Conservation (phyloP, 2,329 filamentous ascomycete species). For the Colletotrichum navitas region DNA sequence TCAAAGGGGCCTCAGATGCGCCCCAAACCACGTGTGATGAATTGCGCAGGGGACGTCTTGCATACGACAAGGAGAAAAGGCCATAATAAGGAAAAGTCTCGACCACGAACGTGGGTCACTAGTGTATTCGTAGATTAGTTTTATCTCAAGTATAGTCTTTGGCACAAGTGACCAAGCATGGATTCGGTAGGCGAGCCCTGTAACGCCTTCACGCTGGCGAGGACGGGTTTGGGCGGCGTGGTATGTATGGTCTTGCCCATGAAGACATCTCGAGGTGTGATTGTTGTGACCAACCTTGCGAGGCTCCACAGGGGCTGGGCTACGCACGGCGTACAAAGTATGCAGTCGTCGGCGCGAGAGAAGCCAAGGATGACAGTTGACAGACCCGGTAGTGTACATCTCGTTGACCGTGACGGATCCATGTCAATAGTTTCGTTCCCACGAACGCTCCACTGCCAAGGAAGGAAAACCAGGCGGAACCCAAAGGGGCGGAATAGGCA, state of each 20-base stretch:
- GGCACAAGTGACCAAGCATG: not conserved
- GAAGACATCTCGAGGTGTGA: not conserved
- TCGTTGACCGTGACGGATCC: slow-evolving; percentile 19
- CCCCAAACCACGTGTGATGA: slow-evolving; percentile 35
- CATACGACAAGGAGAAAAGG: not conserved
- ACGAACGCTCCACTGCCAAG: slow-evolving; percentile 19
- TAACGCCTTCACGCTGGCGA: slow-evolving; percentile 9
- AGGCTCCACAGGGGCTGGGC: not conserved
- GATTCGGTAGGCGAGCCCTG: slow-evolving; percentile 2
- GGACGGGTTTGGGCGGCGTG: not conserved
- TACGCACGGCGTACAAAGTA: not conserved
- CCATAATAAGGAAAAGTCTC: not conserved
- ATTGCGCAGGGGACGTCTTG: slow-evolving; percentile 11
- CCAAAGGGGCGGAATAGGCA: not conserved
- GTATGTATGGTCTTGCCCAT: not conserved
- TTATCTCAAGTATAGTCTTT: not conserved
- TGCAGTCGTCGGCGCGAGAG: slow-evolving; percentile 18
- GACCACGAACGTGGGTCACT: not conserved
- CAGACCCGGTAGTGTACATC: slow-evolving; percentile 2
- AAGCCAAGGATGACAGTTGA: slow-evolving; percentile 4
- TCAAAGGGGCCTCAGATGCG: slow-evolving; percentile 20
- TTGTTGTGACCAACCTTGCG: not conserved
- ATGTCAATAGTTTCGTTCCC: slow-evolving; percentile 37
- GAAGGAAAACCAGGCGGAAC: not conserved
- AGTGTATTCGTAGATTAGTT: not conserved